Percentiles rank a stretch among this genome's conserved stretches.
Conservation (phyloP, 2,329 filamentous ascomycete genomes). For the Colletotrichum magnum region DNA sequence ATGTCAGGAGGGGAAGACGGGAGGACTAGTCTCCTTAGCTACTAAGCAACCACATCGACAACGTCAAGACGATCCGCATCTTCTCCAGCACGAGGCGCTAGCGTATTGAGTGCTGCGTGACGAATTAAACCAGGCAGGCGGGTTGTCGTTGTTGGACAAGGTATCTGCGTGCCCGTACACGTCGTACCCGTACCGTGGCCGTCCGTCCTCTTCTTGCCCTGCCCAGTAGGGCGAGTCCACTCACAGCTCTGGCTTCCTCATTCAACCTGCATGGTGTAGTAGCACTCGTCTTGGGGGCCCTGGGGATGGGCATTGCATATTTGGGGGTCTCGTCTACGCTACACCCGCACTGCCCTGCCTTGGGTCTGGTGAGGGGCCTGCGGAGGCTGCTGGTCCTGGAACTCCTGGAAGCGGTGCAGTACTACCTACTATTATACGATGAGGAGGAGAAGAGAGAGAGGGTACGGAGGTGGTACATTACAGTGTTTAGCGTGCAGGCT, state of each 20-base stretch:
- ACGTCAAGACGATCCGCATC: conserved; percentile 28
- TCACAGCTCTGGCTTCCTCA: conserved; percentile 8
- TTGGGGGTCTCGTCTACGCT: background rate
- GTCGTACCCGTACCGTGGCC: conserved; percentile 14
- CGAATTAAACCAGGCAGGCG: conserved; percentile 24
- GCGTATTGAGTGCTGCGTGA: conserved; percentile 21
- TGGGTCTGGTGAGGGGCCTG: conserved; percentile 1
- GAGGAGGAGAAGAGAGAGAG: conserved; percentile 4
- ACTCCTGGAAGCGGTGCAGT: background rate
- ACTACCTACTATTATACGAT: background rate
- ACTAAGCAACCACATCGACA: conserved; percentile 10
- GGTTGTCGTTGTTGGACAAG: conserved; percentile 24
- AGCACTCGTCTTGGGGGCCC: conserved; percentile 11
- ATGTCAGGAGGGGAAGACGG: background rate
- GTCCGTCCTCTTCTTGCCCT: conserved; percentile 11
- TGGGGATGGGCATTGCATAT: background rate
- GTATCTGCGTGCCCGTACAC: conserved; percentile 12
- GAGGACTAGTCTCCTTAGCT: background rate
- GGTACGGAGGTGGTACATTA: conserved; percentile 20
- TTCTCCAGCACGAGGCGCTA: conserved; percentile 10
- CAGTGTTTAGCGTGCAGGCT: too few relatives aligned
- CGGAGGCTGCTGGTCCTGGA: conserved; percentile 16
- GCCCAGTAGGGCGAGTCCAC: conserved; percentile 36
- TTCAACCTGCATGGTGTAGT: background rate
- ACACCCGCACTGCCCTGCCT: background rate